These are phyloP conservation scores for Aspergillus proliferans DNA, from an alignment of 2,329 filamentous ascomycete genomes.

Conservation along the genomic window DNA sequence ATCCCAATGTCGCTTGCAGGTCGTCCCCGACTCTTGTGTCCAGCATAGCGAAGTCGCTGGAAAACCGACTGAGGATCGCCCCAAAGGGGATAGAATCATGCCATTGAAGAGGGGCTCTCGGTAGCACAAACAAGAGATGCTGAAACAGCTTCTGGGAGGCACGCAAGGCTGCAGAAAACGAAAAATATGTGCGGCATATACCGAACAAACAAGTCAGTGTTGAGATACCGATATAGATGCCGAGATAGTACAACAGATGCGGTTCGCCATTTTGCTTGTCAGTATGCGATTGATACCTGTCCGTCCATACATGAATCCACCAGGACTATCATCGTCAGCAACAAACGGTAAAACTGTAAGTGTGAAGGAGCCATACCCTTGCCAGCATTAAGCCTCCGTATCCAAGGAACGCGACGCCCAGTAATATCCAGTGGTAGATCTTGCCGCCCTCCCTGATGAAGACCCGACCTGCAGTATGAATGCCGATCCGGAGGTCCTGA, in stretches of 20 bases:
- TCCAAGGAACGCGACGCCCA: background rate
- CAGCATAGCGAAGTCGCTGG: conserved; percentile 66
- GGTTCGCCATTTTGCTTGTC: conserved; percentile 14
- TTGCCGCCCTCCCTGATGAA: too few species aligned
- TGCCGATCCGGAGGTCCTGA: too few species aligned
- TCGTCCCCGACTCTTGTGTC: conserved; percentile 61
- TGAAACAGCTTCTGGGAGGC: conserved; percentile 65
- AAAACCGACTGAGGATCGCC: conserved; percentile 69
- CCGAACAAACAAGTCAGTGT: conserved; percentile 51
- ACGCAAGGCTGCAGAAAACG: conserved; percentile 59
- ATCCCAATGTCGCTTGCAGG: conserved; percentile 28
- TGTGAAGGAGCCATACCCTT: background rate
- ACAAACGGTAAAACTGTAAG: background rate
- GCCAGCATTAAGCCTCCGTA: background rate
- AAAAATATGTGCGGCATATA: conserved; percentile 55
- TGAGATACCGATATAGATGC: conserved; percentile 59
- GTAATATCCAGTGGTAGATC: too few species aligned
- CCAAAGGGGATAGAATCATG: conserved; percentile 72
- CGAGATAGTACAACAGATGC: conserved; percentile 55
- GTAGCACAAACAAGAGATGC: conserved; percentile 58
- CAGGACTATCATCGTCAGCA: background rate
- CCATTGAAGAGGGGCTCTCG: conserved; percentile 67
- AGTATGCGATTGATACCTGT: background rate
- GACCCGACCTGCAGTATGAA: too few species aligned
- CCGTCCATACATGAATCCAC: background rate